Percentiles rank a stretch among this genome's conserved stretches.
phyloP scores from a whole-genome alignment of 75 land plant species.

The Cunninghamia lanceolata region DNA sequence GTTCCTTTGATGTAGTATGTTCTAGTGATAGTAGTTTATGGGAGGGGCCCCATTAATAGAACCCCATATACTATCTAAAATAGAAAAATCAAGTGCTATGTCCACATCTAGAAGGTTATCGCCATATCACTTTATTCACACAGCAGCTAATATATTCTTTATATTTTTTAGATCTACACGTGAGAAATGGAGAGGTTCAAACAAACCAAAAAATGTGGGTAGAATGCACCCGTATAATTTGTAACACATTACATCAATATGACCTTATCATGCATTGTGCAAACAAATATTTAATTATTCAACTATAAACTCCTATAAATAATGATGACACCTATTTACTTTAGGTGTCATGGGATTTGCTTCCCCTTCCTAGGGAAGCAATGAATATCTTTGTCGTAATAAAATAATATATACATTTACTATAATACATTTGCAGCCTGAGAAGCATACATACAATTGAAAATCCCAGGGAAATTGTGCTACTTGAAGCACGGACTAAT shows the following conservation, averaged over 20 bases:
- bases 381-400: neutral
- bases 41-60: too few species aligned
- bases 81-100: too few species aligned
- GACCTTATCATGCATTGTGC: neutral
- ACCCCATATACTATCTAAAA: too few species aligned
- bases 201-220: neutral
- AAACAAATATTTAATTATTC: neutral
- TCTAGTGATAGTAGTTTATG: too few species aligned
- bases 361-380: neutral
- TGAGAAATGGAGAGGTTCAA: neutral
- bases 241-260: neutral
- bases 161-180: neutral
- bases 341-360: neutral
- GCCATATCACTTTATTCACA: neutral
- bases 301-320: neutral
- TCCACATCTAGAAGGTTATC: neutral
- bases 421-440: conserved; percentile 9
- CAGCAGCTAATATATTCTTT: neutral
- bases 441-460: conserved; percentile 7
- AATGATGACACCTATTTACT: neutral
- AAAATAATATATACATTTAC: neutral
- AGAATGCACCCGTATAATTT: neutral
- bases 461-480: conserved; percentile 6
- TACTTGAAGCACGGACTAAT: conserved; percentile 4
- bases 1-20: too few species aligned